Conservation (phyloP, 2,329 filamentous ascomycete genomes). For the Teratosphaeria gauchensis region DNA sequence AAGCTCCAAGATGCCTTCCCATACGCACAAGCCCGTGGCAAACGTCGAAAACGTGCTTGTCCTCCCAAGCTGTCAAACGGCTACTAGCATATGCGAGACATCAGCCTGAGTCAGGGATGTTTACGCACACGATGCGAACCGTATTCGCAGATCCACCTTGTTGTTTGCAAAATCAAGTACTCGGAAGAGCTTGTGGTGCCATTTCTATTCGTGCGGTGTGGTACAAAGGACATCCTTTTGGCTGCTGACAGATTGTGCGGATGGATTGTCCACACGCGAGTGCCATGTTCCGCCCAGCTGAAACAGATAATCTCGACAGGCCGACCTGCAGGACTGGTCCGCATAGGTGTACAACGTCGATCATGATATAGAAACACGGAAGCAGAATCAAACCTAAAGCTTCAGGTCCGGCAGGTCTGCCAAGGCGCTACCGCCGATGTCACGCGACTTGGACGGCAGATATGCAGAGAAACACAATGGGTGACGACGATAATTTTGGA, state of each 20-base stretch:
- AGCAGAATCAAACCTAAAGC: neutral
- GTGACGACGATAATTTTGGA: too few species aligned
- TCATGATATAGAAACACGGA: neutral
- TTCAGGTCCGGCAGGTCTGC: neutral
- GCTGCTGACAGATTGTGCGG: neutral
- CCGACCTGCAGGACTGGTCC: neutral
- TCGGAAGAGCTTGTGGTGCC: neutral
- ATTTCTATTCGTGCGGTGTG: neutral
- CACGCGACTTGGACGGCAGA: neutral
- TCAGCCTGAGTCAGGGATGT: neutral
- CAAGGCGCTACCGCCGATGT: neutral
- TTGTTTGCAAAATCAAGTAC: neutral
- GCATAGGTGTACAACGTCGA: neutral
- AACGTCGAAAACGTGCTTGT: slow-evolving; percentile 1
- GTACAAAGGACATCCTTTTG: neutral
- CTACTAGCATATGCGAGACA: neutral
- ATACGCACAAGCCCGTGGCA: neutral
- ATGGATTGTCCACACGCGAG: neutral
- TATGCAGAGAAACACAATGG: too few species aligned
- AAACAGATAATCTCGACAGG: neutral
- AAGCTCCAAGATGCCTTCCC: neutral
- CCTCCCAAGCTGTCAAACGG: neutral
- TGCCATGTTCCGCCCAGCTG: neutral
- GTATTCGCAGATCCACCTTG: neutral
- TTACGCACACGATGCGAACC: neutral